Evolutionary conservation across 2,329 filamentous ascomycete genomes (phyloP).

Genomic region (Arthrobotrys conoides): DNA sequence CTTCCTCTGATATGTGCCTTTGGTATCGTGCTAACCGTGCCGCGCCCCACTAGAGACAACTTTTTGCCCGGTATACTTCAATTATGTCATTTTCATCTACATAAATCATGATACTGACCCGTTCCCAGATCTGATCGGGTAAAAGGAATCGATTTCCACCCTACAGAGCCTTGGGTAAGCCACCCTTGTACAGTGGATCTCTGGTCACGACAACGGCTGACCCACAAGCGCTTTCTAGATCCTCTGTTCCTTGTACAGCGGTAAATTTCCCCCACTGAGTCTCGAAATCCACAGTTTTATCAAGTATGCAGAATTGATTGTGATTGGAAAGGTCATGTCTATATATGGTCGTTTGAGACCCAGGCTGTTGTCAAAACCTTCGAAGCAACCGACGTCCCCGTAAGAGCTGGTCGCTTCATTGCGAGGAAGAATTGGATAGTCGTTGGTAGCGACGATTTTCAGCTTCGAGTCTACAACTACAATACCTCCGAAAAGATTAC

Average conservation of each 20-base stretch:
- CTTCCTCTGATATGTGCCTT: not conserved
- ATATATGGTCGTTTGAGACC: slow-evolving; percentile 99
- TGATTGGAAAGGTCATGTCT: slow-evolving; percentile 82
- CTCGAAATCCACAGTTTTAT: not conserved
- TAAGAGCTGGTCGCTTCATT: slow-evolving; percentile 95
- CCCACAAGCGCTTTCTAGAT: slow-evolving; percentile 69
- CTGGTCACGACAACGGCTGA: not conserved
- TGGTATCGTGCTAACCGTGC: slow-evolving; percentile 22
- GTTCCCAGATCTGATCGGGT: slow-evolving; percentile 83
- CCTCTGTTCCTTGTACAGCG: slow-evolving; percentile 95
- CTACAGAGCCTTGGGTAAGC: slow-evolving; percentile 91
- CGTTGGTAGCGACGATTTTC: slow-evolving; percentile 93
- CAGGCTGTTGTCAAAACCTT: slow-evolving; percentile 99
- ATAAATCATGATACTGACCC: slow-evolving; percentile 9
- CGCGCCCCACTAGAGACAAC: slow-evolving; percentile 45
- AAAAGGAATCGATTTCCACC: slow-evolving; percentile 97
- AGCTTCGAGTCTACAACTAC: slow-evolving; percentile 94
- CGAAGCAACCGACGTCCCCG: slow-evolving; percentile 97
- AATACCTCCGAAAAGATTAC: slow-evolving; percentile 99
- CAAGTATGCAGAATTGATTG: slow-evolving; percentile 10
- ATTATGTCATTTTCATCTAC: not conserved
- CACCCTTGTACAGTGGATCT: slow-evolving; percentile 9
- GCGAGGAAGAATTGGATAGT: slow-evolving; percentile 99
- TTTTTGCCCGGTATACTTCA: slow-evolving; percentile 56
- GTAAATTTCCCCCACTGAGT: slow-evolving; percentile 70